Base-by-base conservation (phyloP, 208 protist genomes). In the Trypanosoma melophagium region DNA sequence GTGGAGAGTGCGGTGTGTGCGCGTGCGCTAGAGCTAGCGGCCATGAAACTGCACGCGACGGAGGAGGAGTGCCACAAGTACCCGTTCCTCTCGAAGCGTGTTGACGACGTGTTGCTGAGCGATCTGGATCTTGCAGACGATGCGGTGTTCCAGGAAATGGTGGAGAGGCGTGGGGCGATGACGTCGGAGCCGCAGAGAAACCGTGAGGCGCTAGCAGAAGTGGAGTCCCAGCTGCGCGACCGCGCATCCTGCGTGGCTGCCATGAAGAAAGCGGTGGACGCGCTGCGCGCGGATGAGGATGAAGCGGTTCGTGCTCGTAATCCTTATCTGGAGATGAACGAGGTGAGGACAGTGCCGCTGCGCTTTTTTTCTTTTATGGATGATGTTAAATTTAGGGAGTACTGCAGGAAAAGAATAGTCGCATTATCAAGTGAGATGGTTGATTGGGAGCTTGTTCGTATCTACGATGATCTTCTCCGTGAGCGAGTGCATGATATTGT, bases 391-490 rank as follows among this genome's bases (percentile, higher is more conserved):
- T 86, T 77, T 35, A 31, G 31, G 31, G 69, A 69, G 16, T 89
- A 87, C 45, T 69, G 77, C 62, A 56, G 60, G n/a, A 78, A 77
- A 58, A 79, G 86, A 67, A 22, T 84, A 53, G 53, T 53, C 44
- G 63, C 71, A 8, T 50, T 92, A 14, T 47, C 79, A 7, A 75
- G 63, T 55, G 75, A 82, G 44, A 58, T 69, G 2, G 76, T 89
- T 7, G 86, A 92, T 56, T 70, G 74, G 14, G 81, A 87, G 53
- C 66, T 71, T 25, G 71, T 88, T 8, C 80, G 74, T 68, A 81
- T 86, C 45, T 89, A 80, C 71, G 83, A 89, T 49, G 80, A 89
- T 49, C 55, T 89, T 50, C 74, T 92, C 31, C 73, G 83, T 14
- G 86, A 87, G 59, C 66, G 67, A 19, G 85, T 80, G 2, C 70